Percentiles rank a stretch among this genome's conserved stretches.
Evolutionary conservation across 2,329 filamentous ascomycete genomes (phyloP).

Genomic region (Orbilia quercus): DNA sequence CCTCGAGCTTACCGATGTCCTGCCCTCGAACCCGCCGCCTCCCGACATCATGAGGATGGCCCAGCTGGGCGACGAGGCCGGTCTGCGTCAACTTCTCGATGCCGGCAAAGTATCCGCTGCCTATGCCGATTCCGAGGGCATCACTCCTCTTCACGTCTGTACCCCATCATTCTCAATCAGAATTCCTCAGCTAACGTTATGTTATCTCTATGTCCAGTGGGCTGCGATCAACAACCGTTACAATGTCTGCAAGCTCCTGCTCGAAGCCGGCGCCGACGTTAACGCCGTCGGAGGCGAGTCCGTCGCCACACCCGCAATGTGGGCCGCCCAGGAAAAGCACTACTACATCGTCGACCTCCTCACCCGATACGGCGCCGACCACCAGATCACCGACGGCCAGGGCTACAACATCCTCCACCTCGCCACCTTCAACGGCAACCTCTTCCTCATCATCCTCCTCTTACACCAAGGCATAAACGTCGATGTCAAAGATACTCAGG

Average conservation of each 20-base stretch:
- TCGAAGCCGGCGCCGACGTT: conserved; percentile 86
- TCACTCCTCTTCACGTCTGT: conserved; percentile 91
- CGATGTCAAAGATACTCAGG: conserved; percentile 86
- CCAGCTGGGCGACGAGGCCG: conserved; percentile 82
- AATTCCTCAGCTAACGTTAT: conserved; percentile 44
- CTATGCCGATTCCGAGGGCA: conserved; percentile 88
- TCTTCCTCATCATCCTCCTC: conserved; percentile 85
- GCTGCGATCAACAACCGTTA: conserved; percentile 99
- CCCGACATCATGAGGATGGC: conserved; percentile 94
- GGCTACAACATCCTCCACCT: conserved; percentile 98
- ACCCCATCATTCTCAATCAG: conserved; percentile 7
- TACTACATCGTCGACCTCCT: conserved; percentile 96
- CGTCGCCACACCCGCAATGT: conserved; percentile 91
- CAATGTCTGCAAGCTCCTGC: conserved; percentile 93
- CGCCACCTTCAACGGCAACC: conserved; percentile 95
- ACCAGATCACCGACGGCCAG: conserved; percentile 89
- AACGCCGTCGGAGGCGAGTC: conserved; percentile 97
- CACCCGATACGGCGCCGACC: conserved; percentile 89
- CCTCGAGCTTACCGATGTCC: conserved; percentile 50
- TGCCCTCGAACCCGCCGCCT: conserved; percentile 45
- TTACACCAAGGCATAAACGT: conserved; percentile 96
- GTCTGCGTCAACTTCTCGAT: conserved; percentile 90
- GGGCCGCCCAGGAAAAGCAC: conserved; percentile 95
- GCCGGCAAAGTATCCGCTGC: conserved; percentile 82
- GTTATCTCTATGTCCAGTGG: conserved; percentile 73